These are phyloP conservation scores for Hypholoma sublateritium DNA, from an alignment of 768 basidiomycete species.

Conservation along the genomic window DNA sequence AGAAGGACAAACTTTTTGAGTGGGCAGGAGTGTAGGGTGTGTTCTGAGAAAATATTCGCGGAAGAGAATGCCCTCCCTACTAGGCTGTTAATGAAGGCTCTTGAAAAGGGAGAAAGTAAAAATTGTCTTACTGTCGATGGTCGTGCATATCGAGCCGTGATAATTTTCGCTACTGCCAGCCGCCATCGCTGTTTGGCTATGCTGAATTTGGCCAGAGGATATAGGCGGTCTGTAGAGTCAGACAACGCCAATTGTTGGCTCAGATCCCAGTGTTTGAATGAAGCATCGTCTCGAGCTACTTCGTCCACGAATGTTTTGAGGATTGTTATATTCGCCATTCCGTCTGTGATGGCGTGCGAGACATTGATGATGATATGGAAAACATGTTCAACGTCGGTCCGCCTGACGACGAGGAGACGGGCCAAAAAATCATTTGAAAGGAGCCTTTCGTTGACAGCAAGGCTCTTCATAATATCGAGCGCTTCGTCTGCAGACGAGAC, in stretches of 20 bases:
- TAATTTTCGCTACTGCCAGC: slow-evolving; percentile 37
- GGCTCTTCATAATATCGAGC: slow-evolving; percentile 20
- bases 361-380: slow-evolving; percentile 43
- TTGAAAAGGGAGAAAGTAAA: not conserved
- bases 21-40: slow-evolving; percentile 37
- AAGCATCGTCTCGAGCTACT: slow-evolving; percentile 22
- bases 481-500: slow-evolving; percentile 36
- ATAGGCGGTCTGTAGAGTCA: slow-evolving; percentile 35
- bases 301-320: slow-evolving; percentile 45
- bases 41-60: slow-evolving; percentile 35
- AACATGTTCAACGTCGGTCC: slow-evolving; percentile 31
- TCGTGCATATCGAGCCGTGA: slow-evolving; percentile 30
- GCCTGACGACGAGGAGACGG: slow-evolving; percentile 40
- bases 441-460: slow-evolving; percentile 32
- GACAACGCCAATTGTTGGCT: slow-evolving; percentile 41
- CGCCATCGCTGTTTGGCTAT: slow-evolving; percentile 44
- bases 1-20: slow-evolving; percentile 22
- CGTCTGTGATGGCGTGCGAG: slow-evolving; percentile 54
- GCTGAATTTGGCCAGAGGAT: slow-evolving; percentile 31
- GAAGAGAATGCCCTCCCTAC: slow-evolving; percentile 61
- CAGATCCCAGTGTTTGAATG: slow-evolving; percentile 21
- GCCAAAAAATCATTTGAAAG: slow-evolving; percentile 44
- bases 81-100: not conserved
- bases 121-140: slow-evolving; percentile 34
- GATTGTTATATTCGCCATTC: slow-evolving; percentile 40